These are phyloP conservation scores for Penicillium subrubescens DNA, from an alignment of 495 filamentous ascomycete species.

Conservation along the genomic window DNA sequence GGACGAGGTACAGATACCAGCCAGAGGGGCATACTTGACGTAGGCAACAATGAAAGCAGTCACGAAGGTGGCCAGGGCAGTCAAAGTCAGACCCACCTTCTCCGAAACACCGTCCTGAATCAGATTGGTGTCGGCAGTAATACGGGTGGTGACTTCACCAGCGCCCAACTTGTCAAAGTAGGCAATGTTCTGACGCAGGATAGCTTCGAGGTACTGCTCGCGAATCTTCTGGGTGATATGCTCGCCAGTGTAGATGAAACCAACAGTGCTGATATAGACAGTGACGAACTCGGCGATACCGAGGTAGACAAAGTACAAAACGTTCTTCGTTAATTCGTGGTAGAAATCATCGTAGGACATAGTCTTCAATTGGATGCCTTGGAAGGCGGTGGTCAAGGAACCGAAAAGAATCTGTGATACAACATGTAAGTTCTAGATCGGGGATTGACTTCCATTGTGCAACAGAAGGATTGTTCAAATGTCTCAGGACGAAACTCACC, in stretches of 20 bases:
- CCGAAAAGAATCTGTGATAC: slow-evolving; percentile 65
- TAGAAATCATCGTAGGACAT: slow-evolving; percentile 59
- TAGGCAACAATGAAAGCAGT: slow-evolving; percentile 90
- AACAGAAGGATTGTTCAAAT: neutral
- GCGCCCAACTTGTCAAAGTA: slow-evolving; percentile 92
- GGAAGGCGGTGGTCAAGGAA: slow-evolving; percentile 71
- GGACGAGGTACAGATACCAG: slow-evolving; percentile 77
- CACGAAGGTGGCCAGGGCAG: slow-evolving; percentile 74
- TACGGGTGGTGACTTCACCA: slow-evolving; percentile 89
- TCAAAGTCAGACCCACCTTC: slow-evolving; percentile 77
- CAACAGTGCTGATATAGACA: slow-evolving; percentile 79
- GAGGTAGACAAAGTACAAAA: slow-evolving; percentile 89
- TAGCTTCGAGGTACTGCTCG: slow-evolving; percentile 78
- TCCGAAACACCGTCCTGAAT: slow-evolving; percentile 89
- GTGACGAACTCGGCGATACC: slow-evolving; percentile 83
- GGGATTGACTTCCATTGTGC: neutral
- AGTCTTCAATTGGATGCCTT: slow-evolving; percentile 55
- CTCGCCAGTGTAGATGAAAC: slow-evolving; percentile 93
- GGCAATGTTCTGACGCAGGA: slow-evolving; percentile 86
- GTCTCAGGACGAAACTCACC: slow-evolving; percentile 39
- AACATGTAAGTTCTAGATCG: neutral
- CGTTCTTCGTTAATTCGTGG: slow-evolving; percentile 60
- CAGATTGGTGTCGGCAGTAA: slow-evolving; percentile 86
- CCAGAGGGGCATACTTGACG: slow-evolving; percentile 81
- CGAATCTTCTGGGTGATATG: slow-evolving; percentile 84